A percentile compares a stretch with the other conserved stretches of the same genome.
Evolutionary conservation across 202 grass and related monocot genomes (phyloP).

Genomic region (Setaria italica): DNA sequence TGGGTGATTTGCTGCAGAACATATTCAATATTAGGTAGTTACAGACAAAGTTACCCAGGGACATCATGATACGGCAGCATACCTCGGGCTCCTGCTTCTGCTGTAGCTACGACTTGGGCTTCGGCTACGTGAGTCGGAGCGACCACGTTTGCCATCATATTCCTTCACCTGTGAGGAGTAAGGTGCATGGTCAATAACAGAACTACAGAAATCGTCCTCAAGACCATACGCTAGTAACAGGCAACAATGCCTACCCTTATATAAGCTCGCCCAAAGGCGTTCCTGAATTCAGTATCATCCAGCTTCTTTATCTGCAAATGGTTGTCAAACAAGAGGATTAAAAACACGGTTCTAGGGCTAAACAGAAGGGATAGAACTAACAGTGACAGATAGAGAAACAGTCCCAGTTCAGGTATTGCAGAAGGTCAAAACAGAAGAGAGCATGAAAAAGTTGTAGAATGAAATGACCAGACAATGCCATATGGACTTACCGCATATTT

Average conservation of each 20-base stretch:
- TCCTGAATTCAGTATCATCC: constrained; percentile 94
- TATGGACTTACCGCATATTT: constrained; percentile 84
- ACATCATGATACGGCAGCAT: constrained; percentile 20
- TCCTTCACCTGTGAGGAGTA: constrained; percentile 72
- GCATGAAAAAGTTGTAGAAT: not conserved
- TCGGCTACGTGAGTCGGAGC: constrained; percentile 69
- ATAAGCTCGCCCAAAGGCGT: constrained; percentile 86
- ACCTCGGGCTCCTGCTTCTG: constrained; percentile 82
- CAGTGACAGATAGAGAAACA: not conserved
- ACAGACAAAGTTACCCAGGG: constrained; percentile 3
- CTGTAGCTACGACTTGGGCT: constrained; percentile 69
- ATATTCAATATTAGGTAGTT: constrained; percentile 27
- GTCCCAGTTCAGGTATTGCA: not conserved
- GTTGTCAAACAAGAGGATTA: constrained; percentile 29
- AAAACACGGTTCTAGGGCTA: not conserved
- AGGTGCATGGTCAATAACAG: constrained; percentile 18
- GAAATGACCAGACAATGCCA: not conserved
- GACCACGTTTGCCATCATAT: constrained; percentile 71
- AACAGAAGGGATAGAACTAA: constrained; percentile 32
- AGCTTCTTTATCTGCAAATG: constrained; percentile 86
- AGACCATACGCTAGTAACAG: not conserved
- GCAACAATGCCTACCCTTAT: constrained; percentile 69
- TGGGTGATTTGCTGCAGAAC: constrained; percentile 78
- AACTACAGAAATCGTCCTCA: constrained; percentile 18
- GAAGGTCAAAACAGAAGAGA: not conserved